Evolutionary conservation across 2,329 filamentous ascomycete species (phyloP).

Genomic region (Fusarium gaditjirri): DNA sequence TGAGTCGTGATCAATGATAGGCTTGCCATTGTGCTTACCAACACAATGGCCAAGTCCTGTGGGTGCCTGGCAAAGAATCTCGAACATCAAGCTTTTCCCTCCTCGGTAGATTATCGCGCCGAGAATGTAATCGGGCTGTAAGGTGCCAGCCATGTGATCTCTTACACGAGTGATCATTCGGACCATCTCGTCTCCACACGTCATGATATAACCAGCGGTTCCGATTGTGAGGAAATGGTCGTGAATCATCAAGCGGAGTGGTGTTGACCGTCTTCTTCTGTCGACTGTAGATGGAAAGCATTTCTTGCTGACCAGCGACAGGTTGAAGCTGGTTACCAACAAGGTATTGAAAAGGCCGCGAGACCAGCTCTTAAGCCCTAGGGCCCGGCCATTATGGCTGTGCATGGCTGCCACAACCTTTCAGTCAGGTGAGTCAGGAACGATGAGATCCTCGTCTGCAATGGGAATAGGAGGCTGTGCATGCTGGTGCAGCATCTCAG

Average conservation of each 20-base stretch:
- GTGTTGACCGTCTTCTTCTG: not conserved
- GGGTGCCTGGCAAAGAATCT: not conserved
- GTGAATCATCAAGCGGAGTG: slow-evolving; percentile 8
- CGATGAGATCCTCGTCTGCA: slow-evolving; percentile 48
- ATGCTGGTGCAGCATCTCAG: slow-evolving; percentile 50
- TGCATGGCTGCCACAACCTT: not conserved
- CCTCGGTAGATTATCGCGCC: not conserved
- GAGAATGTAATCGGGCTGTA: not conserved
- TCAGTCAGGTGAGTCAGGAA: slow-evolving; percentile 50
- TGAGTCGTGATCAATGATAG: slow-evolving; percentile 4
- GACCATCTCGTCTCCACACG: not conserved
- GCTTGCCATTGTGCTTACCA: not conserved
- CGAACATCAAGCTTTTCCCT: not conserved
- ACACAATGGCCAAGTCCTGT: not conserved
- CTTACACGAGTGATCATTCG: not conserved
- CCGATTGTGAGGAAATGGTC: not conserved
- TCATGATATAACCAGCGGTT: not conserved
- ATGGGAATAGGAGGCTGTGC: slow-evolving; percentile 44
- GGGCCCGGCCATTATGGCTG: not conserved
- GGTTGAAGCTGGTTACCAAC: slow-evolving; percentile 4
- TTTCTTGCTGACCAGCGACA: not conserved
- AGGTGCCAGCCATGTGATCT: not conserved
- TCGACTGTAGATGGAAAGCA: not conserved
- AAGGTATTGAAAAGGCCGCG: slow-evolving; percentile 5
- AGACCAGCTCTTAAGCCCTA: slow-evolving; percentile 33